Base-by-base conservation (phyloP, 495 filamentous ascomycete genomes). In the Penicillium tannophilum region DNA sequence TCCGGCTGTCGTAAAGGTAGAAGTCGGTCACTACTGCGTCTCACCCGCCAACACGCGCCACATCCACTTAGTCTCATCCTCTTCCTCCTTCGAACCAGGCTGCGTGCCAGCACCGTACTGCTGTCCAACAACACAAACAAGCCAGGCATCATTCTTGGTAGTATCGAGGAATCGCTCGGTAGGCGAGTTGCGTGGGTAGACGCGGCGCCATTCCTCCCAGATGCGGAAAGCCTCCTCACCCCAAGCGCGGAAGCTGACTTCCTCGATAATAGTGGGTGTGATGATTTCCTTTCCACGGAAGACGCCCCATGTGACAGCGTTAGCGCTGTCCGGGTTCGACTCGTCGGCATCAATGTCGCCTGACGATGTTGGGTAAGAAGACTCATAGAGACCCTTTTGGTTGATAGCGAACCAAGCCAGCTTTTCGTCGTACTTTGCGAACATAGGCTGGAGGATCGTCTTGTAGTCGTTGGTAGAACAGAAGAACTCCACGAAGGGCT, bases 401-500 rank as follows among this genome's bases (percentile, higher is more conserved):
- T 96, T 95, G 35, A 83, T 86, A 8, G 93, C 93, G 75, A 93
- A 97, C 78, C 86, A 98, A 58, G 88, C 88, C 4, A 98, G 81
- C 54, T 87, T 82, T 23, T 86, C 82, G 35, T 79, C 69, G 56
- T 84, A 80, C 17, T 78, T 72, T 16, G 75, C 76, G 30, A 98
- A 84, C 47, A 83, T 79, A 17, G 78, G 76, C 56, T 84, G 81
- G 14, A 98, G 77, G 28, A 67, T 70, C 30, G 54, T 63, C 16
- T 76, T 70, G 86, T 90, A 97, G 71, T 92, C 89, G 0, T 75
- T 66, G 4, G 75, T 72, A 0, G 93, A 86, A 44, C 93, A 73
- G 79, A 98, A 98, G 77, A 97, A 90, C 72, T 98, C 94, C 41
- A 98, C 92, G 69, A 98, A 98, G 0, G 94, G 88, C 73, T 98